phyloP scores from a whole-genome alignment of 2,329 filamentous ascomycete species.

The Penicillium fuscoglaucum region DNA sequence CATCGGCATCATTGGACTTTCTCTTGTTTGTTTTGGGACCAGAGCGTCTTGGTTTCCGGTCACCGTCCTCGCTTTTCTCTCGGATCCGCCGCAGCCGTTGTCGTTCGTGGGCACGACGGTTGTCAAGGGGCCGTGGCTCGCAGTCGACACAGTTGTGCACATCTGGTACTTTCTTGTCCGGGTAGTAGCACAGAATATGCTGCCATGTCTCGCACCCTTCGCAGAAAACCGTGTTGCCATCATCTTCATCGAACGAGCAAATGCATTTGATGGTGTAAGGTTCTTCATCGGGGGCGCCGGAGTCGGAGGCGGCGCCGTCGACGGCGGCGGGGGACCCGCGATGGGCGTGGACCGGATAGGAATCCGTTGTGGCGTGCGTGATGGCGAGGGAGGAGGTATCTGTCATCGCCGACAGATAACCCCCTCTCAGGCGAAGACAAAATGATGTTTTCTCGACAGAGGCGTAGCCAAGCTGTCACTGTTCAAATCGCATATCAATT shows the following conservation, averaged over 20 bases:
- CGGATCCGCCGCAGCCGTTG: constrained; percentile 65
- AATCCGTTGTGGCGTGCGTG: constrained; percentile 50
- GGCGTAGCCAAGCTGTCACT: constrained; percentile 21
- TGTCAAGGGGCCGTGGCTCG: constrained; percentile 73
- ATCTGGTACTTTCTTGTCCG: constrained; percentile 69
- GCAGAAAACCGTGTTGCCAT: constrained; percentile 96
- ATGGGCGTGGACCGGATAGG: constrained; percentile 49
- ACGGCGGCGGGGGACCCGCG: constrained; percentile 43
- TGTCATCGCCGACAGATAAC: constrained; percentile 56
- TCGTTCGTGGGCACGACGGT: constrained; percentile 71
- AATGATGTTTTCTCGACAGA: constrained; percentile 22
- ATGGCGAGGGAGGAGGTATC: constrained; percentile 53
- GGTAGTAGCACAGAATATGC: constrained; percentile 96
- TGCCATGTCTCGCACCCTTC: constrained; percentile 97
- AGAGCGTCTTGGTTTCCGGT: constrained; percentile 73
- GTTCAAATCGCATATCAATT: constrained; percentile 26
- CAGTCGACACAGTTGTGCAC: constrained; percentile 89
- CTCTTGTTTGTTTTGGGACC: constrained; percentile 84
- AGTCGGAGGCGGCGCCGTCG: constrained; percentile 46
- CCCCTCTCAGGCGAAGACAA: constrained; percentile 43
- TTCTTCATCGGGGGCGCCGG: constrained; percentile 45
- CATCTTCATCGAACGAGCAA: constrained; percentile 88
- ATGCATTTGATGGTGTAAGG: constrained; percentile 96
- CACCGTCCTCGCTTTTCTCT: constrained; percentile 58
- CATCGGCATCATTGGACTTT: constrained; percentile 67